Evolutionary conservation across 176 grass and related monocot species (phyloP), one percentile per base, ranked within the genome.

Genomic region (Chrysopogon serrulatus): DNA sequence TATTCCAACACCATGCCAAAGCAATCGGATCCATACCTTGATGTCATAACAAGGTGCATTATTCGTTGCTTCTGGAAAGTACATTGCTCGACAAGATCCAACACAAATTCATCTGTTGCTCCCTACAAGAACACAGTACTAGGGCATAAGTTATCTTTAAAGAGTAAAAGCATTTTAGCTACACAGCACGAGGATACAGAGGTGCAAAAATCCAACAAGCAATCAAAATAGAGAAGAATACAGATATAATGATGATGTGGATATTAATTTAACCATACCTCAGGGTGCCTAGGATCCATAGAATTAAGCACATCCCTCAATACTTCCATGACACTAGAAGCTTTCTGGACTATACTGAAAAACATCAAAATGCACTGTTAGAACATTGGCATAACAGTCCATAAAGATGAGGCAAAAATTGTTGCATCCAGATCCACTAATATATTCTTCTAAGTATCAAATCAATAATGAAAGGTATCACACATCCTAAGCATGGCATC

Each of bases 31-130:
- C 12, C 32, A 48, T 73, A 95, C 96, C 91, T 80, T 65, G 96
- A 93, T 5, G 91, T 99, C 96, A 99, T 96, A 75, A 94, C 87
- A 23, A 99, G 88, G 80, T 99, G 93, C 91, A 99, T 96, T 76
- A 99, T 74, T 47, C 93, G 77, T 67, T 99, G 96, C 75, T 99
- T 99, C 75, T 99, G 96, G 73, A 96, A 99, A 54, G 93, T 96
- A 53, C 96, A 96, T 80, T 99, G 96, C 74, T 99, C 96, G 16
- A 99, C 91, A 71, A 99, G 87, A 89, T 99, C 96, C 56, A 99
- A 83, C 65, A 91, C 93, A 85, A 99, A 96, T 67, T 96, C 96
- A 90, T 94, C 93, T 17, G 90, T 90, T 84, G 90, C 93, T 74
- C 87, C 93, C 96, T 99, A 56, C 65, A 82, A 39, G 51, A 74